Evolutionary conservation across 2,329 filamentous ascomycete species (phyloP), one percentile per base, ranked within the genome.

Genomic region (Beauveria rudraprayagi): DNA sequence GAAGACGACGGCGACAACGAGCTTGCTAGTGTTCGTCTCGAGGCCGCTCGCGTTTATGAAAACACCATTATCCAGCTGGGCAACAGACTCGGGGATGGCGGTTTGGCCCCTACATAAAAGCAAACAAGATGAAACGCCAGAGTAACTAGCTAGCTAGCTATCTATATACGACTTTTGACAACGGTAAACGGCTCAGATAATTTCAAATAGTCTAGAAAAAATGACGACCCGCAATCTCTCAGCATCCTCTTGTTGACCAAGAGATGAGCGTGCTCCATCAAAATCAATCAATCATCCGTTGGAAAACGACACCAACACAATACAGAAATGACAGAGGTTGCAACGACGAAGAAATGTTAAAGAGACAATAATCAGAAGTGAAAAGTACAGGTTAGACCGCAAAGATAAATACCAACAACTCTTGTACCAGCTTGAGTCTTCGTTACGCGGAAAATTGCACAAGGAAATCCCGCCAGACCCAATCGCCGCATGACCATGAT

Each of bases 21-120:
- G n/a, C 48, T 51, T 34, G 48, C 48, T 17, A 11, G 80, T 40
- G 69, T 84, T 66, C 81, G 89, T 65, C 85, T 92, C 80, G 86
- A 89, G 65, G 84, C 89, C 55, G 90, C 86, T 0, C 82, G 81
- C 64, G 86, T 95, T 2, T 96, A 94, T 74, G 90, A 94, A 71
- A 82, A 82, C 67, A 94, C 91, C 0, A 83, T 96, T 65, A 82
- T 90, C 44, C 81, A 89, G 69, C 73, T 96, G 16, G 90, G 89
- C 0, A 85, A 88, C 67, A 79, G 83, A 11, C 73, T 94, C 30
- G 86, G 83, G 16, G 76, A 77, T 51, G 56, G 55, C n/a, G 48
- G 40, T 2, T 40, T 62, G 7, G 30, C 34, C 9, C 40, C 43
- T 48, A 26, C 59, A 14, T 53, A 22, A 52, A 9, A 19, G 22